A percentile compares a stretch with the other conserved stretches of the same genome.
phyloP scores from a whole-genome alignment of 1,284 basidiomycete species.

The Tremellales sp. region DNA sequence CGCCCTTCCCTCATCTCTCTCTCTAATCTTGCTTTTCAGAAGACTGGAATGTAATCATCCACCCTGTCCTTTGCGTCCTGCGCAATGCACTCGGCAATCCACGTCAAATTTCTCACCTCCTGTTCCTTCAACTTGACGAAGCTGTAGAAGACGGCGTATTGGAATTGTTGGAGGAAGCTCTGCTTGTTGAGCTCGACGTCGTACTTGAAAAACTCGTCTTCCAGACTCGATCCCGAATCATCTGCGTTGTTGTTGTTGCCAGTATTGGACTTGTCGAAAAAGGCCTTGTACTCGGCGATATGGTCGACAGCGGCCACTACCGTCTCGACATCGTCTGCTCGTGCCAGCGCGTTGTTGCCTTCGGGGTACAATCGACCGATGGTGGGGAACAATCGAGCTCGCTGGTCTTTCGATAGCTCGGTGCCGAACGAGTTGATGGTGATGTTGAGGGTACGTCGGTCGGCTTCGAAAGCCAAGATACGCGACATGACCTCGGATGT shows the following conservation, averaged over 20 bases:
- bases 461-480: constrained; percentile 93
- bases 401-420: constrained; percentile 88
- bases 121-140: constrained; percentile 99
- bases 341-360: constrained; percentile 89
- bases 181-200: constrained; percentile 93
- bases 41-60: constrained; percentile 85
- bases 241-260: constrained; percentile 47
- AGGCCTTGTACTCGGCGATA: constrained; percentile 82
- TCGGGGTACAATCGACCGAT: constrained; percentile 92
- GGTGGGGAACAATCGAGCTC: constrained; percentile 90
- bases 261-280: constrained; percentile 66
- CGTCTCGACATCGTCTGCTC: constrained; percentile 93
- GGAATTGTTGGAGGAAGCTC: constrained; percentile 92
- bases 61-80: constrained; percentile 91
- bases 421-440: constrained; percentile 99
- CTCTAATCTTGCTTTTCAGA: too few relatives aligned
- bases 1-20: too few relatives aligned
- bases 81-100: constrained; percentile 96
- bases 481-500: constrained; percentile 85
- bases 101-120: constrained; percentile 93
- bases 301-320: constrained; percentile 83
- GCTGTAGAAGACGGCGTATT: constrained; percentile 86
- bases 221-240: constrained; percentile 61
- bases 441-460: constrained; percentile 94
- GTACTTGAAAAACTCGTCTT: constrained; percentile 92